A percentile compares a stretch with the other conserved stretches of the same genome.
phyloP scores from a whole-genome alignment of 257 asterid genomes.

The Solanum appendiculatum region DNA sequence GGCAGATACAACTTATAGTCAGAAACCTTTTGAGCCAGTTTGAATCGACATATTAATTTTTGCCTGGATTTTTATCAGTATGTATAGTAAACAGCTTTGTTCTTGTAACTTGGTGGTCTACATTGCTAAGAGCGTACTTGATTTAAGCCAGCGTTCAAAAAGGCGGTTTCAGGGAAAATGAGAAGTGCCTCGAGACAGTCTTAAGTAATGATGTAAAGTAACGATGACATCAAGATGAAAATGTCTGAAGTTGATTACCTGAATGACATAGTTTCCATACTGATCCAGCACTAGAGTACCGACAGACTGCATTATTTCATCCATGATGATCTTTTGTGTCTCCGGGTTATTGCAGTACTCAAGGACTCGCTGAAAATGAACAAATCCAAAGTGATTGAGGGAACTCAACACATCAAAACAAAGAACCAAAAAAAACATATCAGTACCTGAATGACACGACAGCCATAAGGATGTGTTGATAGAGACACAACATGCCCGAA shows the following conservation, averaged over 20 bases:
- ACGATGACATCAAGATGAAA: not conserved
- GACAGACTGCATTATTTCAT: conserved; percentile 62
- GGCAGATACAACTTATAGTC: not conserved
- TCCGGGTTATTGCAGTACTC: conserved; percentile 61
- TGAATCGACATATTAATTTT: not conserved
- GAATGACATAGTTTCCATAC: conserved; percentile 85
- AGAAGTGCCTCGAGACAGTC: not conserved
- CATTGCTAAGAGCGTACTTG: not conserved
- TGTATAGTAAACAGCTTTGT: not conserved
- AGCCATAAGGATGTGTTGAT: conserved; percentile 87
- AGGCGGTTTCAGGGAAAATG: not conserved
- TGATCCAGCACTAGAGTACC: conserved; percentile 77
- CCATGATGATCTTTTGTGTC: conserved; percentile 51
- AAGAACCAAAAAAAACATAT: not conserved
- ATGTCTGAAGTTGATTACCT: conserved; percentile 28
- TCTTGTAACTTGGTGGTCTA: not conserved
- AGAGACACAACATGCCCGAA: conserved; percentile 65
- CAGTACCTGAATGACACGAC: conserved; percentile 88
- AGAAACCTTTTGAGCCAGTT: not conserved
- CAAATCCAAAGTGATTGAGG: not conserved
- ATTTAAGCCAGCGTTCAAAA: not conserved
- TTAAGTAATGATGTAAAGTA: not conserved
- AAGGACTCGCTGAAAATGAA: conserved; percentile 58
- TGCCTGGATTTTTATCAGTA: not conserved
- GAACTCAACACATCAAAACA: not conserved